Percentiles rank a stretch among this genome's conserved stretches.
phyloP scores from a whole-genome alignment of 768 basidiomycete species.

The Gloeopeniophorella convolvens region DNA sequence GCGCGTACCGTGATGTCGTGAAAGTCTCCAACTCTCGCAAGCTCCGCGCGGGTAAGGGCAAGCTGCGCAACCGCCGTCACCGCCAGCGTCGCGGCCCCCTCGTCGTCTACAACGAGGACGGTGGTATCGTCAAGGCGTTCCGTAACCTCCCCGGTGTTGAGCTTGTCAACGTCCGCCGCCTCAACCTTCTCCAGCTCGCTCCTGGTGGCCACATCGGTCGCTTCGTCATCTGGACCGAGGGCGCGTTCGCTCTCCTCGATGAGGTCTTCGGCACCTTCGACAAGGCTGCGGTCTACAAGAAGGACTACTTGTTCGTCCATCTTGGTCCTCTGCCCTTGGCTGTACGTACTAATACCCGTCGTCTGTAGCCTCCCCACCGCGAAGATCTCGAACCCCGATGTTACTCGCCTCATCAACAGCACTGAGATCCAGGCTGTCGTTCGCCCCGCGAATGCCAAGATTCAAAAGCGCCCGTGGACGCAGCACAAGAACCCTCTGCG shows the following conservation, averaged over 20 bases:
- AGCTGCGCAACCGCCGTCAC: constrained; percentile 93
- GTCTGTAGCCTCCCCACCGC: constrained; percentile 79
- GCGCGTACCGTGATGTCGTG: constrained; percentile 87
- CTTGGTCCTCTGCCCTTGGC: not conserved
- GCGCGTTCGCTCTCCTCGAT: constrained; percentile 88
- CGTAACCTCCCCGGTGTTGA: constrained; percentile 98
- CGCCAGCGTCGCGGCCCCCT: constrained; percentile 97
- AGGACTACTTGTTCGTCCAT: constrained; percentile 68
- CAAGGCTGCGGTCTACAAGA: constrained; percentile 79
- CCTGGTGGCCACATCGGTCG: constrained; percentile 99
- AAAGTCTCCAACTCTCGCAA: constrained; percentile 98
- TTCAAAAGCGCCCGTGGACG: constrained; percentile 91
- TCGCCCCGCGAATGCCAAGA: constrained; percentile 79
- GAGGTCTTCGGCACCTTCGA: constrained; percentile 95
- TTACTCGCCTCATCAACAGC: constrained; percentile 97
- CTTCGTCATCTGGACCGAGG: constrained; percentile 99
- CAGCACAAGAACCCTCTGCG: constrained; percentile 98
- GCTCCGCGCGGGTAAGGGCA: constrained; percentile 95
- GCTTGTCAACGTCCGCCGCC: constrained; percentile 84
- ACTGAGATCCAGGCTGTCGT: constrained; percentile 96
- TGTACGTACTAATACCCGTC: not conserved
- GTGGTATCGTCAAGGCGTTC: constrained; percentile 97
- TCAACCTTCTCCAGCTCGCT: constrained; percentile 98
- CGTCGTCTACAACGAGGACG: constrained; percentile 94
- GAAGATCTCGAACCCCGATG: constrained; percentile 96